These are phyloP conservation scores for Fusarium caatingaense DNA, from an alignment of 2,329 filamentous ascomycete genomes.

Conservation along the genomic window DNA sequence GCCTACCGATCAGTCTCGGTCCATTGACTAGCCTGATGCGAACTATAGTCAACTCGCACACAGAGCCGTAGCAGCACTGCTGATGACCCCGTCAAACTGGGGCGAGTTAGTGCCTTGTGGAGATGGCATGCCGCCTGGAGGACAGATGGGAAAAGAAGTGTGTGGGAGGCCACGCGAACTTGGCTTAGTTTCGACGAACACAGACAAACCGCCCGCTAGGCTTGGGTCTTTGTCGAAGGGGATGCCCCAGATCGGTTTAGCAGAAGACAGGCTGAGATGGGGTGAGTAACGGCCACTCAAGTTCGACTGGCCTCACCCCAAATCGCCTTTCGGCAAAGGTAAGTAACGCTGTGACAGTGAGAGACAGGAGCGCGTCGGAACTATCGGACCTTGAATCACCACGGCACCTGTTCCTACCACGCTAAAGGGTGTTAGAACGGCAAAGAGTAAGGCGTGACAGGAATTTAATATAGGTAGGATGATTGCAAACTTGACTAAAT, in stretches of 20 bases:
- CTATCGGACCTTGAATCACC: background rate
- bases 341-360: background rate
- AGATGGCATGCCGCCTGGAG: background rate
- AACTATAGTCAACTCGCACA: background rate
- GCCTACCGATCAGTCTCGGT: background rate
- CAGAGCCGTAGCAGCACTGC: background rate
- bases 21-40: background rate
- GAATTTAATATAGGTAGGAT: background rate
- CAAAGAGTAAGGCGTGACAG: background rate
- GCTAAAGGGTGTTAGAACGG: background rate
- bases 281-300: background rate
- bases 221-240: background rate
- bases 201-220: background rate
- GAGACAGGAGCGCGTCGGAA: background rate
- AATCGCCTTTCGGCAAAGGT: background rate
- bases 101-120: too few relatives aligned
- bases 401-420: too few relatives aligned
- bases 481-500: background rate
- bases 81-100: background rate
- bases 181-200: background rate
- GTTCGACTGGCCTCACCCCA: too few relatives aligned
- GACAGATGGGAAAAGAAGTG: background rate
- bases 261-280: background rate
- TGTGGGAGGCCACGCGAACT: background rate
- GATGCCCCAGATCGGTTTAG: background rate